Percentiles rank a stretch among this genome's conserved stretches.
phyloP scores from a whole-genome alignment of 208 protist species.

The Vickermania spadyakhi region DNA sequence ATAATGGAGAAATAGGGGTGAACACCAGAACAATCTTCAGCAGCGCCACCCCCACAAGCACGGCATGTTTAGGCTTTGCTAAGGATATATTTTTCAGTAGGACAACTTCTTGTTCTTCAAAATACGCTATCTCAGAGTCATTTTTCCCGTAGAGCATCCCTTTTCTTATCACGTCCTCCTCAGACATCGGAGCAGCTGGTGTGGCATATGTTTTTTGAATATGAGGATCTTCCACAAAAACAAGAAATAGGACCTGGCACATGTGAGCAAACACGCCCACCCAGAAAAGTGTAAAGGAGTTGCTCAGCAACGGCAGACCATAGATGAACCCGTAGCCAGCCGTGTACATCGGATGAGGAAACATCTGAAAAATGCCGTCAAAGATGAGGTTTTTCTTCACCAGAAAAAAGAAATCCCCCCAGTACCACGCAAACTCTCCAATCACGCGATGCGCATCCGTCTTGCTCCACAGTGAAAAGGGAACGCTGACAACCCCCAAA shows the following conservation, averaged over 20 bases:
- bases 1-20: conserved; percentile 32
- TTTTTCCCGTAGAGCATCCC: conserved; percentile 31
- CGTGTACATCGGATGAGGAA: conserved; percentile 95
- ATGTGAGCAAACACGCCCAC: conserved; percentile 88
- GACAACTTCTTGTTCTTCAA: conserved; percentile 51
- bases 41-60: conserved; percentile 53
- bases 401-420: conserved; percentile 96
- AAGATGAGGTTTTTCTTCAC: conserved; percentile 90
- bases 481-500: conserved; percentile 53
- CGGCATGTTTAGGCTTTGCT: conserved; percentile 71
- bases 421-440: conserved; percentile 95
- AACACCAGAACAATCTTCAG: conserved; percentile 47
- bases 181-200: conserved; percentile 6
- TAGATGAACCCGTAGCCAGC: conserved; percentile 93
- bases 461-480: conserved; percentile 92
- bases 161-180: conserved; percentile 34
- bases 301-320: conserved; percentile 83
- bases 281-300: conserved; percentile 90
- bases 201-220: conserved; percentile 71
- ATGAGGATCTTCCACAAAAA: conserved; percentile 90
- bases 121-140: conserved; percentile 22
- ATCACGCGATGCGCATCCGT: conserved; percentile 92
- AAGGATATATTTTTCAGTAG: conserved; percentile 70
- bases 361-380: conserved; percentile 93
- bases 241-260: conserved; percentile 89